Percentiles rank a stretch among this genome's conserved stretches.
These are phyloP conservation scores for Daldinia eschscholtzii DNA, from an alignment of 2,329 filamentous ascomycete species.

Conservation along the genomic window DNA sequence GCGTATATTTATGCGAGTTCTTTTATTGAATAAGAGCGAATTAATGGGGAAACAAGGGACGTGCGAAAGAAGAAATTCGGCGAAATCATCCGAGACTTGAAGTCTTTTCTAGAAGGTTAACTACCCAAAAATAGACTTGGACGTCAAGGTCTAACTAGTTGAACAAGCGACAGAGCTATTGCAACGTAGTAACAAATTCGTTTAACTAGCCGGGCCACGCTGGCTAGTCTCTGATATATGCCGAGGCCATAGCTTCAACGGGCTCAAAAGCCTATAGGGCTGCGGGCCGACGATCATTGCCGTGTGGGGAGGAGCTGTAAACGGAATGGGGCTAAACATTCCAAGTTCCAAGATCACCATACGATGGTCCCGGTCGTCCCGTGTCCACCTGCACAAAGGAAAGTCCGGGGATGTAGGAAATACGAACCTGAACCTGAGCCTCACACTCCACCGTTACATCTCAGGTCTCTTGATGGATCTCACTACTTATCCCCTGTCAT, in stretches of 20 bases:
- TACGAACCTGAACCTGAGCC: conserved; percentile 43
- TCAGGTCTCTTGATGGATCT: conserved; percentile 11
- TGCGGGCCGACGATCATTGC: conserved; percentile 39
- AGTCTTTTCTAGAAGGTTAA: conserved; percentile 20
- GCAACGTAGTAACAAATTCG: no score
- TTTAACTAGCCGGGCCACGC: conserved; percentile 2
- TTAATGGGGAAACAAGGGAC: background rate
- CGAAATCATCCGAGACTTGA: background rate
- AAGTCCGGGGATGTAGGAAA: conserved; percentile 28
- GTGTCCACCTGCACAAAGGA: conserved; percentile 14
- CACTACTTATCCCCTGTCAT: conserved; percentile 24
- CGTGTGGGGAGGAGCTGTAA: conserved; percentile 30
- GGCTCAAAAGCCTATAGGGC: conserved; percentile 35
- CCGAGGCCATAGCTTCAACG: conserved; percentile 30
- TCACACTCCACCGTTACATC: conserved; percentile 36
- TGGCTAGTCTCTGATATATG: conserved; percentile 26
- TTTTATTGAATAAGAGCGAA: background rate
- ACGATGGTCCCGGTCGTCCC: conserved; percentile 22
- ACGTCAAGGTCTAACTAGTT: conserved; percentile 3
- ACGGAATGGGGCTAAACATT: conserved; percentile 27
- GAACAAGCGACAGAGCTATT: background rate
- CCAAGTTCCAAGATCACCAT: conserved; percentile 21
- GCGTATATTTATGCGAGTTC: background rate
- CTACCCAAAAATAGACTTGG: conserved; percentile 34
- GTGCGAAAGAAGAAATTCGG: conserved; percentile 1